Evolutionary conservation across 2,329 filamentous ascomycete genomes (phyloP), one percentile per base, ranked within the genome.

Genomic region (Diaporthe vaccinii): DNA sequence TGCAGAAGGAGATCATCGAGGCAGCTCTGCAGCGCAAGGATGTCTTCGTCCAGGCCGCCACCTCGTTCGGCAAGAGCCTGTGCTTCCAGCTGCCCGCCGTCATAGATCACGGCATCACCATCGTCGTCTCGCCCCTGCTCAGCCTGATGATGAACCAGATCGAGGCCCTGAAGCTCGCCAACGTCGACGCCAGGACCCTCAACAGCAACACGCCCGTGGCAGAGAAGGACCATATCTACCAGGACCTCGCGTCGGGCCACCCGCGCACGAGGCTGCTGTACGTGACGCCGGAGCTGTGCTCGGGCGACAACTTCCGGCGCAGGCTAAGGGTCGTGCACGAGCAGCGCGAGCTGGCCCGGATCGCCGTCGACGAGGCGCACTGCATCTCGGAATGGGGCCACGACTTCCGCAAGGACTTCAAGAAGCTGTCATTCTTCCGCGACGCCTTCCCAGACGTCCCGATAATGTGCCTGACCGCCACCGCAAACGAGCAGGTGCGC

Each of bases 331-430:
- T 93, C 6, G 93, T 98, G 20, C 87, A 98, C 81, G 87, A 91
- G 75, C 95, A 98, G 82, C 90, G 91, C 74, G 95, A 98, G 84
- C 90, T 98, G n/a, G 93, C 93, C 14, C 91, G 96, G 20, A 91
- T 98, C 77, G 96, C 94, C 65, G 92, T 98, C 74, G 96, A 98
- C 81, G 96, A 98, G 85, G 96, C 96, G 2, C 96, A 98, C 83
- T 98, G 96, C 83, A 98, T 98, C 79, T 98, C 95, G 34, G 96
- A 98, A 91, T 98, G 96, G 96, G 96, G 96, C 2, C 96, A 98
- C 82, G 96, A 98, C 83, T 98, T 98, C 82, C 93, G 96, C n/a
- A 94, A 93, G 49, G 94, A 95, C 74, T 98, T 98, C 84, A 95
- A 97, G 81, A 91, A 93, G 28, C 89, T 98, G 9, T 93, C 91